Evolutionary conservation across 2,329 filamentous ascomycete genomes (phyloP), one percentile per base, ranked within the genome.

Genomic region (Exophiala bonariae): DNA sequence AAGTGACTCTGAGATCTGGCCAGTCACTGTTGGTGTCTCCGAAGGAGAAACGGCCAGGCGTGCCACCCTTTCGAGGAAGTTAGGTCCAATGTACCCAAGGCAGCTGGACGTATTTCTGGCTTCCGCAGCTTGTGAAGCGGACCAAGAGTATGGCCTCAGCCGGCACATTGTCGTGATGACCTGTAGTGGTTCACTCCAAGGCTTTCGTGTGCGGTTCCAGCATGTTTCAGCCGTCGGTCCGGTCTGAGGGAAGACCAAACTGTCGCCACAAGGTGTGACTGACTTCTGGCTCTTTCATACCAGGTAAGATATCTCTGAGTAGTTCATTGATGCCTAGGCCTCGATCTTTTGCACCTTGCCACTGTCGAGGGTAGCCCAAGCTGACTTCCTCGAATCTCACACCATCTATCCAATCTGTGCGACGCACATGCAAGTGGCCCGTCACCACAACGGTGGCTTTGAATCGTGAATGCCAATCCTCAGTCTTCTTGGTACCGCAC

Each of bases 301-400:
- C 55, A 4, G 51, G 51, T 26, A 59, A 35, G 28, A 59, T 54
- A 49, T 59, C 55, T 22, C 57, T 42, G 22, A 59, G 33, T 34
- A 58, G 31, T 19, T 58, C 50, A 32, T 58, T 56, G 31, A 59
- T 49, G 14, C 53, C 47, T 32, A 53, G 40, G 7, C 57, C 57
- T 18, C 28, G 35, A 10, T 55, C 51, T 30, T 52, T 55, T 10
- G 54, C 54, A 13, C 41, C 47, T 49, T 59, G 53, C 57, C 57
- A 59, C 45, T 59, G 57, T 18, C 39, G 51, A 14, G 57, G 57
- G 44, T 59, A 59, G 1, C 57, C 57, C 31, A 59, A 26, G 35
- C 52, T 56, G 30, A 59, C 57, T 38, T 59, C 57, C 41, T 59
- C 57, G 44, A 59, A 59, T 14, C 57, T 46, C 7, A 56, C 53